These are phyloP conservation scores for Aspergillus steynii DNA, from an alignment of 495 filamentous ascomycete genomes.

Conservation along the genomic window DNA sequence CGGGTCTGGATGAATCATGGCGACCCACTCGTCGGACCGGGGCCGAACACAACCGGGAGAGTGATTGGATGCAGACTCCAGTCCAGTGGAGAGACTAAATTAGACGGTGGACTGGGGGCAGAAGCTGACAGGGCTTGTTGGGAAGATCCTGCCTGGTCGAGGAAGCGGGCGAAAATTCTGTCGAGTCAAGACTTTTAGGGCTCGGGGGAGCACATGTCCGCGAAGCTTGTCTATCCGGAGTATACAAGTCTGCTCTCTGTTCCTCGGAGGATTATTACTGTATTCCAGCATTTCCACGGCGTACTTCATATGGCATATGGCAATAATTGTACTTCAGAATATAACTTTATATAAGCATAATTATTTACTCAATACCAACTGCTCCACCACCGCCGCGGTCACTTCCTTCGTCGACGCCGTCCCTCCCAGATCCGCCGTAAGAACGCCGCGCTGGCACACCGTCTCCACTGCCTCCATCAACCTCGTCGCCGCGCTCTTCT, in stretches of 20 bases:
- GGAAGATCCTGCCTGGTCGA: neutral
- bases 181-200: neutral
- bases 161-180: neutral
- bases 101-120: neutral
- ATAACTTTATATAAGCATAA: too few species aligned
- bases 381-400: slow-evolving; percentile 60
- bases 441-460: slow-evolving; percentile 57
- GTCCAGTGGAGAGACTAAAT: neutral
- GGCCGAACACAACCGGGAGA: neutral
- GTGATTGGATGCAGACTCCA: neutral
- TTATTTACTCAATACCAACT: slow-evolving; percentile 39
- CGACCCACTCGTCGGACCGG: neutral
- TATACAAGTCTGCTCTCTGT: too few species aligned
- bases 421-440: slow-evolving; percentile 63
- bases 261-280: too few species aligned
- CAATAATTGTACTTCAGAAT: too few species aligned
- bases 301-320: too few species aligned
- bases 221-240: neutral
- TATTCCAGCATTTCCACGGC: too few species aligned
- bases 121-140: neutral
- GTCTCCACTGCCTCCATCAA: slow-evolving; percentile 62
- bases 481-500: slow-evolving; percentile 52
- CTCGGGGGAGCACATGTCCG: neutral
- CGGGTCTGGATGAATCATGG: neutral
- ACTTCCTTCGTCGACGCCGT: slow-evolving; percentile 55